Percentiles rank a stretch among this genome's conserved stretches.
These are phyloP conservation scores for Agaricus subrufescens DNA, from an alignment of 768 basidiomycete genomes.

Conservation along the genomic window DNA sequence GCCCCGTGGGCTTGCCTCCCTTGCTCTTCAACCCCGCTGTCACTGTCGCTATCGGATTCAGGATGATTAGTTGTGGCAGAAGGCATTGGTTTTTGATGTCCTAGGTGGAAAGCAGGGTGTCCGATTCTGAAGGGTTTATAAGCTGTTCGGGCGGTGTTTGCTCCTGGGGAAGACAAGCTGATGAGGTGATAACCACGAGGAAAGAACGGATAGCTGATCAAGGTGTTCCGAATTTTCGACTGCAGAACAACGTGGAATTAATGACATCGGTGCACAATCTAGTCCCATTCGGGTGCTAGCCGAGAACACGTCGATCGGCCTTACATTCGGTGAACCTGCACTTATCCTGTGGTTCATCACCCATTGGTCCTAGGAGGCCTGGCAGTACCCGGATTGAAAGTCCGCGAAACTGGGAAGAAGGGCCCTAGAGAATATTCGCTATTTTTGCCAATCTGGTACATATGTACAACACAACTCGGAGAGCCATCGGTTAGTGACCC, in stretches of 20 bases:
- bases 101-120: background rate
- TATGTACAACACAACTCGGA: background rate
- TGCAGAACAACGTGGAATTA: conserved; percentile 11
- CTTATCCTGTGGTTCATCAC: conserved; percentile 2
- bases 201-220: background rate
- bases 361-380: conserved; percentile 7
- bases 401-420: conserved; percentile 9
- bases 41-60: conserved; percentile 5
- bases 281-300: conserved; percentile 8
- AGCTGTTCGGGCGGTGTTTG: background rate
- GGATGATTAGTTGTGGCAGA: background rate
- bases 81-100: background rate
- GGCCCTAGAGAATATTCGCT: conserved; percentile 4
- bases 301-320: conserved; percentile 5
- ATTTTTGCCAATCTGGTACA: conserved; percentile 3
- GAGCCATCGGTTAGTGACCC: background rate
- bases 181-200: conserved; percentile 6
- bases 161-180: background rate
- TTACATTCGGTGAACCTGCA: conserved; percentile 7
- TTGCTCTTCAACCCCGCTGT: background rate
- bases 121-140: background rate
- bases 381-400: conserved; percentile 10
- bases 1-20: background rate
- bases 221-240: conserved; percentile 7
- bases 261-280: conserved; percentile 8